These are phyloP conservation scores for Suillus subluteus DNA, from an alignment of 768 basidiomycete genomes.

Conservation along the genomic window DNA sequence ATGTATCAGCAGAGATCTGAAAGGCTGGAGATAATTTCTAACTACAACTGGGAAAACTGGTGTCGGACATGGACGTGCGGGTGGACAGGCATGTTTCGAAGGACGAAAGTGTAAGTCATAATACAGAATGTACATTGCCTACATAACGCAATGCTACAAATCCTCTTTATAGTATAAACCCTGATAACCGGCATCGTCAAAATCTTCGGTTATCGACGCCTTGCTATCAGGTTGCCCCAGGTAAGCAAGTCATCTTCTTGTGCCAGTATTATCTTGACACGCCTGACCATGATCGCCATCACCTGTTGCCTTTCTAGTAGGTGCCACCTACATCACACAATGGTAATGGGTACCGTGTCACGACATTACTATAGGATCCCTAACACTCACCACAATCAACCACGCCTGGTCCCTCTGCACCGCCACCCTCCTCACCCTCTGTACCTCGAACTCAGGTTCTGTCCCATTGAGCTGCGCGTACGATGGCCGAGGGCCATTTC, in stretches of 20 bases:
- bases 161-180: neutral
- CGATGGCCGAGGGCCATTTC: conserved; percentile 11
- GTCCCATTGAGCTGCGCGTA: conserved; percentile 12
- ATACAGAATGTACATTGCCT: neutral
- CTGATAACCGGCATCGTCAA: neutral
- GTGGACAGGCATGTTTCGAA: neutral
- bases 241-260: conserved; percentile 2
- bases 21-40: neutral
- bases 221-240: conserved; percentile 14
- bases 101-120: neutral
- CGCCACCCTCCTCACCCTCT: conserved; percentile 25
- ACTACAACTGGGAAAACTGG: neutral
- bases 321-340: conserved; percentile 26
- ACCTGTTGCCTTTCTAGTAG: conserved; percentile 21
- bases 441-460: conserved; percentile 27
- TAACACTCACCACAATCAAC: conserved; percentile 26
- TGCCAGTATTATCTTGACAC: conserved; percentile 15
- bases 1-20: too few species aligned
- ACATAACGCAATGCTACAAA: neutral
- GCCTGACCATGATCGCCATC: conserved; percentile 16
- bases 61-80: neutral
- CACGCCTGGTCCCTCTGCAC: conserved; percentile 24
- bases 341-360: conserved; percentile 7
- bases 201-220: neutral
- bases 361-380: neutral